A percentile compares a stretch with the other conserved stretches of the same genome.
Evolutionary conservation across 2,329 filamentous ascomycete species (phyloP).

Genomic region (Purpureocillium lavendulum): DNA sequence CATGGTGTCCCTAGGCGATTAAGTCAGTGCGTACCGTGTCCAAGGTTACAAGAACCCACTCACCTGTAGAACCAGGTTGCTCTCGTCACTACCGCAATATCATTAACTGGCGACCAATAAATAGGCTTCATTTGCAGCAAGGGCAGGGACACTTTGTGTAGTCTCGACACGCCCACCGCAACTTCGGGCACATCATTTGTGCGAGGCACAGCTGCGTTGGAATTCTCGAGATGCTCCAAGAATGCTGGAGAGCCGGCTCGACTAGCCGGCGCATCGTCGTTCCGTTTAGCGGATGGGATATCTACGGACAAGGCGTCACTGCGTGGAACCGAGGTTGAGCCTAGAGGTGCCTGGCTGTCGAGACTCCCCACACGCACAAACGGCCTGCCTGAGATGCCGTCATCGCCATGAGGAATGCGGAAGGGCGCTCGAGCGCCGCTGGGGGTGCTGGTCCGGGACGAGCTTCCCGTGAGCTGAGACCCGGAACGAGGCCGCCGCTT

Average conservation of each 20-base stretch:
- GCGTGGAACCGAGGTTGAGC: constrained; percentile 3
- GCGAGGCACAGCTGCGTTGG: background rate
- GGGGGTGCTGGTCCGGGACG: constrained; percentile 13
- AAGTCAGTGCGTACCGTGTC: constrained; percentile 8
- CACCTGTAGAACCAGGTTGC: constrained; percentile 94
- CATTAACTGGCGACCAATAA: constrained; percentile 93
- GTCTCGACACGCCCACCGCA: constrained; percentile 78
- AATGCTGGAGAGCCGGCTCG: background rate
- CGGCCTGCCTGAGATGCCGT: constrained; percentile 47
- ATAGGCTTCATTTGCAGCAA: constrained; percentile 87
- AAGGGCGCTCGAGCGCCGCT: constrained; percentile 11
- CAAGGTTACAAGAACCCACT: constrained; percentile 3
- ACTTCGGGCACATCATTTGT: constrained; percentile 44
- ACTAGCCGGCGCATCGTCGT: background rate
- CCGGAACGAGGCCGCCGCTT: constrained; percentile 10
- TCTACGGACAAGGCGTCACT: background rate
- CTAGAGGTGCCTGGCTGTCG: constrained; percentile 13
- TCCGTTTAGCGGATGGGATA: background rate
- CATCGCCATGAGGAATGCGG: constrained; percentile 24
- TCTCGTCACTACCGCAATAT: constrained; percentile 71
- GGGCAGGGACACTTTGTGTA: constrained; percentile 83
- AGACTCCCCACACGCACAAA: constrained; percentile 39
- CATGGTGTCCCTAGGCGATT: constrained; percentile 63
- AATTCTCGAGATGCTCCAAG: background rate
- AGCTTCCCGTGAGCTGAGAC: constrained; percentile 11